Evolutionary conservation across 2,329 filamentous ascomycete genomes (phyloP).

Genomic region (Apiospora arundinis): DNA sequence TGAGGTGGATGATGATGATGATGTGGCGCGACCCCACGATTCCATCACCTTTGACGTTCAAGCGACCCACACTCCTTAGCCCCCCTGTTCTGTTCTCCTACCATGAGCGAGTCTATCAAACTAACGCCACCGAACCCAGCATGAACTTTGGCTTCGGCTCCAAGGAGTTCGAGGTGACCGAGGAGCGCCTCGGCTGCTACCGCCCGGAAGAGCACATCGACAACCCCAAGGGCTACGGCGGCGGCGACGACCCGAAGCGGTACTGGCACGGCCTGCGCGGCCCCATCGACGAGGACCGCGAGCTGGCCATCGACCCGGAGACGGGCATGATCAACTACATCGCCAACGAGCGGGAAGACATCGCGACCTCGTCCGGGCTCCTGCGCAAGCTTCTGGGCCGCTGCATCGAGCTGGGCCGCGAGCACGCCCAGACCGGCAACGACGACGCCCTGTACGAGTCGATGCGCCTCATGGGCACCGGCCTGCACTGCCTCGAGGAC

Average conservation of each 20-base stretch:
- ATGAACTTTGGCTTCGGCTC: constrained; percentile 86
- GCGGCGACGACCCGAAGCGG: constrained; percentile 75
- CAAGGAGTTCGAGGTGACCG: constrained; percentile 84
- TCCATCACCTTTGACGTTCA: not conserved
- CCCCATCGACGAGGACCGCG: constrained; percentile 77
- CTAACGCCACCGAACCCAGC: constrained; percentile 28
- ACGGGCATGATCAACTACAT: constrained; percentile 94
- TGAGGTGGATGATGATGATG: too few relatives aligned
- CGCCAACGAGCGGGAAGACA: constrained; percentile 75
- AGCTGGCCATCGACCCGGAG: constrained; percentile 77
- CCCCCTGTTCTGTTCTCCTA: too few relatives aligned
- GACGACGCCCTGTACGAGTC: constrained; percentile 87
- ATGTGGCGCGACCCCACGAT: not conserved
- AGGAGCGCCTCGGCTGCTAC: constrained; percentile 80
- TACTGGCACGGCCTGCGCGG: constrained; percentile 84
- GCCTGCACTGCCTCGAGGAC: constrained; percentile 89
- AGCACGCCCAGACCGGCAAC: constrained; percentile 69
- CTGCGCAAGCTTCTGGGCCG: constrained; percentile 75
- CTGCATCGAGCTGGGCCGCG: constrained; percentile 81
- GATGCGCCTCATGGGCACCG: constrained; percentile 86
- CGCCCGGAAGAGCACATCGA: constrained; percentile 85
- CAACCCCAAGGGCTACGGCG: constrained; percentile 82
- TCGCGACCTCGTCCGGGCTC: constrained; percentile 82
- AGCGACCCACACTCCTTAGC: too few relatives aligned
- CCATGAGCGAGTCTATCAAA: not conserved